phyloP scores from a whole-genome alignment of 2,329 filamentous ascomycete genomes.

The Fusarium sp. region DNA sequence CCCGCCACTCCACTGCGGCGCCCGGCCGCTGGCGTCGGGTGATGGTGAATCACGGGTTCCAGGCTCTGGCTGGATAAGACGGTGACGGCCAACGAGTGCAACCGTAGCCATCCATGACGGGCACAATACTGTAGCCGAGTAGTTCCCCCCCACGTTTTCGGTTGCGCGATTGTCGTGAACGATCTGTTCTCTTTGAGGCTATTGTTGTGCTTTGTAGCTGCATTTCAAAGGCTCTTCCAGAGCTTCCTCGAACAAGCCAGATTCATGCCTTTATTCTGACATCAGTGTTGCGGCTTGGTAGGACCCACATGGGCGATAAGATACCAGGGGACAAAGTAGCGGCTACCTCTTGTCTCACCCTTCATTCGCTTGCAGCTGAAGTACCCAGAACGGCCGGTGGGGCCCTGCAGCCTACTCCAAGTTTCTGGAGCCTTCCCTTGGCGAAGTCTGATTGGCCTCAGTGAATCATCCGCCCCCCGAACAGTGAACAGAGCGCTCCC shows the following conservation, averaged over 20 bases:
- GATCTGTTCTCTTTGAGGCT: background rate
- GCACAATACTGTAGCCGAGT: background rate
- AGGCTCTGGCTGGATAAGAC: slow-evolving; percentile 12
- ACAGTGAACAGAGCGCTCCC: slow-evolving; percentile 37
- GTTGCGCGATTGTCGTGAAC: background rate
- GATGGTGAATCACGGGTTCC: slow-evolving; percentile 28
- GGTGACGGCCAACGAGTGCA: slow-evolving; percentile 32
- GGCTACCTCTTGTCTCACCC: slow-evolving; percentile 32
- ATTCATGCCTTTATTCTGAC: slow-evolving; percentile 27
- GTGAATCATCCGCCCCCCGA: slow-evolving; percentile 53
- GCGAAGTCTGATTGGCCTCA: slow-evolving; percentile 45
- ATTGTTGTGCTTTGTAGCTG: background rate
- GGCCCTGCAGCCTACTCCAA: slow-evolving; percentile 38
- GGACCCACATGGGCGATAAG: slow-evolving; percentile 5
- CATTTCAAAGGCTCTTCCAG: slow-evolving; percentile 20
- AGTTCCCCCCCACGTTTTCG: slow-evolving; percentile 1
- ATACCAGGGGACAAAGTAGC: slow-evolving; percentile 24
- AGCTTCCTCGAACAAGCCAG: slow-evolving; percentile 24
- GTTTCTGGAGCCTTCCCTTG: slow-evolving; percentile 56
- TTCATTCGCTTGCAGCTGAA: slow-evolving; percentile 1
- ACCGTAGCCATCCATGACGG: slow-evolving; percentile 12
- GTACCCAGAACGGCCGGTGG: slow-evolving; percentile 43
- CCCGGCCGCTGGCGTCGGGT: slow-evolving; percentile 26
- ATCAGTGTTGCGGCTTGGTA: slow-evolving; percentile 18
- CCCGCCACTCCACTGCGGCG: slow-evolving; percentile 33